Evolutionary conservation across 164 flowering plant genomes (phyloP).

Genomic region (Annona cherimola): DNA sequence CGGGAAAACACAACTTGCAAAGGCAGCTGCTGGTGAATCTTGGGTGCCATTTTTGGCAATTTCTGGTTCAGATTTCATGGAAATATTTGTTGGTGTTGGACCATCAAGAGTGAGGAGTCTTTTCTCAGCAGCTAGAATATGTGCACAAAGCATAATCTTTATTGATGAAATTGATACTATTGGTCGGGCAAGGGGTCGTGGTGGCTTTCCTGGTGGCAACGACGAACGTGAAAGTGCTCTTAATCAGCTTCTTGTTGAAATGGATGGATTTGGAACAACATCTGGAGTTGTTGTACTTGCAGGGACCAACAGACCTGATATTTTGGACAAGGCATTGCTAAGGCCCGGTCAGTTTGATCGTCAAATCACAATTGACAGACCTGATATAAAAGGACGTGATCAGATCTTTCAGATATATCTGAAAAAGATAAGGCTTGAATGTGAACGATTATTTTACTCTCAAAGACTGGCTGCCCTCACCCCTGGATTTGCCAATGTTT

Average conservation of each 20-base stretch:
- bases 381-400: constrained; percentile 77
- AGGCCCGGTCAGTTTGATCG: constrained; percentile 95
- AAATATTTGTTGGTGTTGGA: constrained; percentile 96
- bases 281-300: constrained; percentile 92
- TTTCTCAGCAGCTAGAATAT: constrained; percentile 82
- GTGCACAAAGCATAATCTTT: constrained; percentile 86
- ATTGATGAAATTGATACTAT: constrained; percentile 96
- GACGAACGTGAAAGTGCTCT: constrained; percentile 92
- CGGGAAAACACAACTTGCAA: constrained; percentile 91
- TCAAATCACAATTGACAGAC: constrained; percentile 73
- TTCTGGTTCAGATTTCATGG: constrained; percentile 94
- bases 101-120: constrained; percentile 87
- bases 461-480: constrained; percentile 88
- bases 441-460: constrained; percentile 63
- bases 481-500: constrained; percentile 92
- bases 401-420: constrained; percentile 75
- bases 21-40: constrained; percentile 94
- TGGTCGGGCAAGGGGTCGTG: constrained; percentile 91
- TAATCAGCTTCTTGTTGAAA: constrained; percentile 88
- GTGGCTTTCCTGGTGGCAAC: constrained; percentile 70
- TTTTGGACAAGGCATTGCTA: constrained; percentile 78
- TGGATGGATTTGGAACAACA: constrained; percentile 96
- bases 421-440: constrained; percentile 65
- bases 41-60: constrained; percentile 84
- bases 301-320: constrained; percentile 89